phyloP scores from a whole-genome alignment of 768 basidiomycete genomes.

The Lactifluus rugatus region DNA sequence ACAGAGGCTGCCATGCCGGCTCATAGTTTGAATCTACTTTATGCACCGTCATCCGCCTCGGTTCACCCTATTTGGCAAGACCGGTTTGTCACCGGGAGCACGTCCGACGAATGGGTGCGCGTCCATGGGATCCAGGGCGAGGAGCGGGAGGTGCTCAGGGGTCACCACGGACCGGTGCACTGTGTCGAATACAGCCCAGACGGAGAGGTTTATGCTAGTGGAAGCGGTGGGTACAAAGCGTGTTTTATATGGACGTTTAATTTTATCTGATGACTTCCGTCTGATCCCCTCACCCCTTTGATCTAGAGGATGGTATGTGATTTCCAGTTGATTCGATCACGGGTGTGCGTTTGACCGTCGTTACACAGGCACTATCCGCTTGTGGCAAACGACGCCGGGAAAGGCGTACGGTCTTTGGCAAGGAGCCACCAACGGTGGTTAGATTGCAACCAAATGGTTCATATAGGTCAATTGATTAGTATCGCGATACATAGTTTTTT shows the following conservation, averaged over 20 bases:
- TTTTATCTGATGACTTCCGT: slow-evolving; percentile 9
- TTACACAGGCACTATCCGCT: slow-evolving; percentile 72
- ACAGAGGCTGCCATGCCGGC: slow-evolving; percentile 41
- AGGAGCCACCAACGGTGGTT: slow-evolving; percentile 40
- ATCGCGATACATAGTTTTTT: slow-evolving; percentile 1
- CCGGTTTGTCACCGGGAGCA: slow-evolving; percentile 86
- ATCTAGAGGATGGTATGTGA: slow-evolving; percentile 61
- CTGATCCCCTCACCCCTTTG: slow-evolving; percentile 5
- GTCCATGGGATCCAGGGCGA: slow-evolving; percentile 86
- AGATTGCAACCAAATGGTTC: background rate
- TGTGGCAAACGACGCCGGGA: slow-evolving; percentile 96
- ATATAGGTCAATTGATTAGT: slow-evolving; percentile 9
- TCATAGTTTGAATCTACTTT: slow-evolving; percentile 70
- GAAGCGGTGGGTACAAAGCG: slow-evolving; percentile 64
- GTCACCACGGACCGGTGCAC: slow-evolving; percentile 96
- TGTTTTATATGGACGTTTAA: background rate
- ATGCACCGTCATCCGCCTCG: slow-evolving; percentile 88
- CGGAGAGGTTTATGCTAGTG: slow-evolving; percentile 95
- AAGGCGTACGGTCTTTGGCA: slow-evolving; percentile 91
- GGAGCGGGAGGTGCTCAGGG: slow-evolving; percentile 86
- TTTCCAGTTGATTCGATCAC: background rate
- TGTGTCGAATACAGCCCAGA: slow-evolving; percentile 92
- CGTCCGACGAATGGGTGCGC: slow-evolving; percentile 91
- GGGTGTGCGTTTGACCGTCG: slow-evolving; percentile 11
- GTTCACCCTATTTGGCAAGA: slow-evolving; percentile 85